Base-by-base conservation (phyloP, 495 filamentous ascomycete species). In the Arthonia radiata region DNA sequence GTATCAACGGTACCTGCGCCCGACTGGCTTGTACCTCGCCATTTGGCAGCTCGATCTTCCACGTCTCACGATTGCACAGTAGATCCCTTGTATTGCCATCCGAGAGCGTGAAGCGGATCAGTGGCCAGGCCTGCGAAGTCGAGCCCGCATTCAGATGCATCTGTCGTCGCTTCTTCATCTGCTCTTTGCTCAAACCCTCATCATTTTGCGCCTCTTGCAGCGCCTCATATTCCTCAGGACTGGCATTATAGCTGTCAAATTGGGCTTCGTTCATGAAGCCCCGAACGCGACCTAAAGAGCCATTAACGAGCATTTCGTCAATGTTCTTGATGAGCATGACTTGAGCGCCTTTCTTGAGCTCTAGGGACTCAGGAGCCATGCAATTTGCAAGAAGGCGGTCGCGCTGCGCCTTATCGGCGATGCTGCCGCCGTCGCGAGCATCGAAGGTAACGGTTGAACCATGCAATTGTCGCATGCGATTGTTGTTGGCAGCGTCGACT, bases 311-410 rank as follows among this genome's bases (percentile, higher is more conserved):
- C 0, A 59, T 64, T 2, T 92, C 83, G 45, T 97, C 86, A 54
- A 92, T 69, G 40, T 97, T 97, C 42, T 97, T 97, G 58, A 94
- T 92, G n/a, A 97, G 50, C 86, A 97, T 94, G 15, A 97, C 89
- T 42, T 94, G 89, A 0, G 81, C 71, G 11, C 79, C 79, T 37
- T 83, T 76, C 48, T 92, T 94, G 23, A 97, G 54, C 24, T 70
- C 60, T 11, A 94, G 62, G 1, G 40, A 34, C 16, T 58, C 58
- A 3, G 86, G 80, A 0, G 82, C 83, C 79, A 97, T 93, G 65
- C 86, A 92, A 42, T 77, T 89, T 2, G 61, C 38, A 0, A 97
- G 56, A 1, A 94, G 49, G 44, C 66, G 83, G 9, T 83, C 77
- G 16, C 80, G 75, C 21, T 66, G 39, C 1, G 43, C 40, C 4